Base-by-base conservation (phyloP, 2,329 filamentous ascomycete genomes). In the Stachybotrys elegans region DNA sequence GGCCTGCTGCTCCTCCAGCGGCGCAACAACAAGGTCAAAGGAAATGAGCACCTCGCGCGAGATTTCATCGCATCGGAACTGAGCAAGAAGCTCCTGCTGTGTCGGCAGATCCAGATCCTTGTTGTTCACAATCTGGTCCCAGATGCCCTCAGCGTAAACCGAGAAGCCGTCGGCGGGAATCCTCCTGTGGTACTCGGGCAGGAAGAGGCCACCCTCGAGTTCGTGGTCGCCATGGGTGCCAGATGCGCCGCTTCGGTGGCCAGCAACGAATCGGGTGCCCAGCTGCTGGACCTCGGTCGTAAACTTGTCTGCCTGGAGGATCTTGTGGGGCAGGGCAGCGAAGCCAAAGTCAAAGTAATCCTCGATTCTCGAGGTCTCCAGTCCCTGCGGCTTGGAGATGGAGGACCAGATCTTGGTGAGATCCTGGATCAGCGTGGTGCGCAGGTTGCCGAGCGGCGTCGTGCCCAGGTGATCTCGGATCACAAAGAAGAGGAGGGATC, bases 331-430 rank as follows among this genome's bases (percentile, higher is more conserved):
- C 19, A 98, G 77, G 1, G 92, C 90, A 39, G 91, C 88, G 60
- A 98, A 98, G 43, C 90, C 91, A 66, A 98, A 97, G 69, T 98
- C 93, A 59, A 98, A 98, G 70, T 97, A 98, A 61, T 98, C 92
- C 56, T 93, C 88, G 52, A 98, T 97, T 45, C 78, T 82, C 17
- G 92, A 92, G 53, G 83, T 82, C 62, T 98, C 93, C 45, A 97
- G 76, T 1, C 92, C 92, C 23, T 83, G 70, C 4, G 93, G 93
- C 63, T 98, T 98, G 32, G 91, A 91, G 48, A 98, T 84, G 40
- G 88, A 86, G 3, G 85, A 79, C 93, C 93, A 98, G 56, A 98
- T 89, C 62, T 92, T 88, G 41, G 83, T 84, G 49, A 98, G 75
- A 64, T 97, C 93, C 68, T 94, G 88, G 52, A 95, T 75, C 40